A percentile compares a stretch with the other conserved stretches of the same genome.
Evolutionary conservation across 1,139 yeast genomes (phyloP).

Genomic region (Candida pseudocylindracea): DNA sequence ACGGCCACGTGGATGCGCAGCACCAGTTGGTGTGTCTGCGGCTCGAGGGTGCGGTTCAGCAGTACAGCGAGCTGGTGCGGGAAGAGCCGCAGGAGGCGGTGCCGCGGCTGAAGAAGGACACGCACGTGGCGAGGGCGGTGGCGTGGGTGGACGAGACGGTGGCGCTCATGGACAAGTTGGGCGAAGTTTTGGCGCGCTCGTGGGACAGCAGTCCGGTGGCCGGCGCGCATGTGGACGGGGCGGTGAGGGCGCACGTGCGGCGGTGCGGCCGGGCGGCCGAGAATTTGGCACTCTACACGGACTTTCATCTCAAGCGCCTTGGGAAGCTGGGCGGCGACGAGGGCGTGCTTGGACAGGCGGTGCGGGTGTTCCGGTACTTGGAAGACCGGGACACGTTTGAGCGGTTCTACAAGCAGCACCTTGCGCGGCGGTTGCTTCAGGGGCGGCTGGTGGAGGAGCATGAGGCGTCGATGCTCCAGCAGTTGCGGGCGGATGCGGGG

Average conservation of each 20-base stretch:
- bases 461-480: conserved; percentile 46
- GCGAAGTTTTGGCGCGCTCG: too few species aligned
- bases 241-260: too few species aligned
- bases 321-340: conserved; percentile 31
- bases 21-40: conserved; percentile 25
- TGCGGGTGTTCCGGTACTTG: conserved; percentile 42
- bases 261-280: conserved; percentile 32
- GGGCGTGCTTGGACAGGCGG: conserved; percentile 27
- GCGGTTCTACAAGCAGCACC: conserved; percentile 65
- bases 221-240: too few species aligned
- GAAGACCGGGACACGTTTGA: conserved; percentile 80
- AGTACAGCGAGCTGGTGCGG: too few species aligned
- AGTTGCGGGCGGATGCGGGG: conserved; percentile 46
- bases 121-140: too few species aligned
- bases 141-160: too few species aligned
- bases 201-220: too few species aligned
- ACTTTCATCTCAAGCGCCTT: conserved; percentile 42
- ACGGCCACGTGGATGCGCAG: conserved; percentile 30
- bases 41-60: conserved; percentile 24
- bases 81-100: too few species aligned
- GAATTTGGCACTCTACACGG: conserved; percentile 52
- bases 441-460: conserved; percentile 48
- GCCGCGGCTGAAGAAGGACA: too few species aligned
- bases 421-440: conserved; percentile 63
- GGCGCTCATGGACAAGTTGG: too few species aligned